Base-by-base conservation (phyloP, 768 basidiomycete species). In the Lanmaoa pseudosensibilis region DNA sequence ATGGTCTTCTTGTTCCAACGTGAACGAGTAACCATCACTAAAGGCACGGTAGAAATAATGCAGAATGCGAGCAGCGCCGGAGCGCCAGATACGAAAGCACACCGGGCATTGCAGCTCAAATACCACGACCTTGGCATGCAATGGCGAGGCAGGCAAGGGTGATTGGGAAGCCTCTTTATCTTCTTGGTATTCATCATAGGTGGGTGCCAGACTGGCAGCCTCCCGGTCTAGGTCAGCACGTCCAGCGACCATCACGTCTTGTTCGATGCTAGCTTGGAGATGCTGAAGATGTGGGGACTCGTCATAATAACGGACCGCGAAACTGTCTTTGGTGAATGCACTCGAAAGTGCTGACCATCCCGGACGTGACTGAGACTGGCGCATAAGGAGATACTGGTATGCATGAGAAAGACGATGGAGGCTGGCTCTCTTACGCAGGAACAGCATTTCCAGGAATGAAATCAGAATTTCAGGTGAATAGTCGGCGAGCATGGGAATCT, bases 131-230 rank as follows among this genome's bases (percentile, higher is more conserved):
- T 73, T 64, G 0, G 65, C 64, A 9, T 58, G 39, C 12, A 61
- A 10, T 5, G 12, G 16, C 16, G 72, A n/a, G 79, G 55, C 1
- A 75, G 80, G 77, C 75, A 78, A 54, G 77, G 80, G 46, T 75
- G 68, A 8, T 74, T 59, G 2, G 19, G 16, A 44, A 15, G 10
- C 25, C 5, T 11, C n/a, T n/a, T n/a, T n/a, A 9, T 4, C 2
- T 18, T 11, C 15, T 16, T 18, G 43, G 25, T 25, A 27, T 44
- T 15, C 23, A 25, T 43, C 41, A 43, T 3, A 10, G 43, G 4
- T 18, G 9, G 7, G 11, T 43, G 43, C 16, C 8, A 10, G 6
- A 25, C 43, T 18, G 4, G 16, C 16, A 8, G 56, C 59, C 46
- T 69, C 19, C 3, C 25, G 18, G 4, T 44, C 47, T 18, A 69